Base-by-base conservation (phyloP, 805 yeast species). In the Hyphopichia homilentoma region DNA sequence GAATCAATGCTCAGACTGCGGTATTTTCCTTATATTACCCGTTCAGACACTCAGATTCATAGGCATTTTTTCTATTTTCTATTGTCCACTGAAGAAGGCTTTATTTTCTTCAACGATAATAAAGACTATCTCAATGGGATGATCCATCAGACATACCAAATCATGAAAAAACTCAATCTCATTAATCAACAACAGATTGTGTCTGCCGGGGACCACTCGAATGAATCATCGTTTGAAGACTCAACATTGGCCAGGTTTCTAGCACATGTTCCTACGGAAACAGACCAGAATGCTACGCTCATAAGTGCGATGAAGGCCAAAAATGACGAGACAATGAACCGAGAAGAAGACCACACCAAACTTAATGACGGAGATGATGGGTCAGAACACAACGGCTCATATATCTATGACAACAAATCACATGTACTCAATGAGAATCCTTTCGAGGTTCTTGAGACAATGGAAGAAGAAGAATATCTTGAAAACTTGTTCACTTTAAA, bases 21-120 rank as follows among this genome's bases (percentile, higher is more conserved):
- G 13, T 44, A 52, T 7, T 52, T 48, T 23, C 67, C 66, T 1
- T 57, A 50, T 25, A 31, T 53, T 13, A 33, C 43, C 9, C 21
- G 31, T 18, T 22, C 21, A 7, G 21, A 31, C 5, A 23, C 13
- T 4, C 17, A 24, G 15, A 14, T 15, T 14, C 25, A 23, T 8
- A 7, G 24, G 13, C 31, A 85, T 50, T 84, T 90, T 45, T 87
- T 85, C 55, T 84, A 86, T 11, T 85, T 81, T 45, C 63, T 90
- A 29, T 82, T 86, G 1, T 75, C 81, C 33, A 86, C 96, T 0
- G 82, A 75, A 36, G 90, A 84, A 37, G 97, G 97, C 0, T 67
- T 85, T 33, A 66, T 68, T 16, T 60, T 81, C 30, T 66, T 90
- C 29, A 66, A 73, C 14, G 36, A 45, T 24, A 40, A 42, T 17